Evolutionary conservation across 805 yeast species (phyloP), one percentile per base, ranked within the genome.

Genomic region (Candida jianshihensis): DNA sequence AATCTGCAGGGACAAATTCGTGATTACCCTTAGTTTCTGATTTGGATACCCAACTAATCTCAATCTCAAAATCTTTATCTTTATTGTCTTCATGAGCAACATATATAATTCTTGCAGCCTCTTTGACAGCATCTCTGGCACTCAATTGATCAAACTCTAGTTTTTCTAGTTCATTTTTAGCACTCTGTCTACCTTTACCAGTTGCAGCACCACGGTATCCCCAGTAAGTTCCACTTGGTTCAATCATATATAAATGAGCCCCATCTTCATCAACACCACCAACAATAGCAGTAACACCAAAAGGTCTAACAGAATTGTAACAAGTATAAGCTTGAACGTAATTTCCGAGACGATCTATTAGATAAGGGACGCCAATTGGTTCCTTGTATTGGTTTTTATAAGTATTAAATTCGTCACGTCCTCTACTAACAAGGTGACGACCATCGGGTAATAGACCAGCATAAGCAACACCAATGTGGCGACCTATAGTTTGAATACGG

Each of bases 141-240:
- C 79, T 65, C 47, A 94, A 64, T 45, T 71, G 74, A 36, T 78
- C 79, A 42, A 78, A 67, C 47, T 86, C 58, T 40, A 92, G 68
- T 61, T 92, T 92, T 62, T 92, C 99, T 49, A 92, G 73, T 63
- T 92, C 98, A 20, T 90, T 83, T 64, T 90, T 90, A 34, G 98
- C 98, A n/a, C 86, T 76, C 62, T 92, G 99, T 61, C 97, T 78
- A 33, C 99, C 99, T 60, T 90, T 92, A 45, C 99, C 99, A 4
- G 97, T 78, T 14, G 99, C 98, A 27, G 96, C 95, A 42, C 96
- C 98, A 37, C 75, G 71, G 64, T 92, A 92, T 35, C 99, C 99
- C 97, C 98, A 94, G 56, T 81, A 87, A 1, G 87, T 70, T 43
- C 99, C 99, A 59, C 94, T 84, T 50, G 99, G 98, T 60, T 92